Evolutionary conservation across 139 green algal species (phyloP).

Genomic region (Chlamydomonas sp.): DNA sequence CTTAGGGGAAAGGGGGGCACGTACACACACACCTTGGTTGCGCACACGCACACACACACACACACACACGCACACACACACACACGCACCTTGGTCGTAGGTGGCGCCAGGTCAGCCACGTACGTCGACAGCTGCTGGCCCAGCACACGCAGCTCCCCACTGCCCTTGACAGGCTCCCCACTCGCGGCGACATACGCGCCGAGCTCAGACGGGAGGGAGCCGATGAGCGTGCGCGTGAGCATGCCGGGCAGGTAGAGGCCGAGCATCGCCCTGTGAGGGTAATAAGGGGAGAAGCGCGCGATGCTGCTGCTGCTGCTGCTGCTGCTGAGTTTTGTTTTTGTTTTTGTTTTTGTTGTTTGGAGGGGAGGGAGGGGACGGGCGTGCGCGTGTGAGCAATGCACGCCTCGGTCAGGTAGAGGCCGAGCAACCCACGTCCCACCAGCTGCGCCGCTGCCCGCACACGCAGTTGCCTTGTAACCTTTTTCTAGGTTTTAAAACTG

Average conservation of each 20-base stretch:
- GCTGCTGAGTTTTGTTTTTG: no score
- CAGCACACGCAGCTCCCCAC: conserved; percentile 22
- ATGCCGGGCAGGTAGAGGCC: conserved; percentile 29
- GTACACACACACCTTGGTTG: no score
- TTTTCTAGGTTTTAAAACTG: no score
- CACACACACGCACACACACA: background rate
- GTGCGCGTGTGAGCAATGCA: no score
- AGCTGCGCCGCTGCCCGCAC: no score
- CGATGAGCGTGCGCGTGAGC: conserved; percentile 41
- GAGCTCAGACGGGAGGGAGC: conserved; percentile 44
- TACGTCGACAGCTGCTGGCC: conserved; percentile 15
- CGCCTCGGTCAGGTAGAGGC: no score
- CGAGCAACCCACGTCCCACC: no score
- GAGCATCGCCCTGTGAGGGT: conserved; percentile 24
- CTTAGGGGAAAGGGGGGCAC: no score
- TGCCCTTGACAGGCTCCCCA: conserved; percentile 32
- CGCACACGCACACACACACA: no score
- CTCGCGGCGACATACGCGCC: conserved; percentile 51
- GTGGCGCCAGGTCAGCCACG: conserved; percentile 13
- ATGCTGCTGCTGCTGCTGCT: background rate
- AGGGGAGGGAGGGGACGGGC: no score
- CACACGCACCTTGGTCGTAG: background rate
- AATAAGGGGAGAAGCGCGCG: background rate
- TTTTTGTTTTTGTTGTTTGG: no score
- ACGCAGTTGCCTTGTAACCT: no score